Evolutionary conservation across 257 asterid species (phyloP), one percentile per base, ranked within the genome.

Genomic region (Nicotiana noctiflora): DNA sequence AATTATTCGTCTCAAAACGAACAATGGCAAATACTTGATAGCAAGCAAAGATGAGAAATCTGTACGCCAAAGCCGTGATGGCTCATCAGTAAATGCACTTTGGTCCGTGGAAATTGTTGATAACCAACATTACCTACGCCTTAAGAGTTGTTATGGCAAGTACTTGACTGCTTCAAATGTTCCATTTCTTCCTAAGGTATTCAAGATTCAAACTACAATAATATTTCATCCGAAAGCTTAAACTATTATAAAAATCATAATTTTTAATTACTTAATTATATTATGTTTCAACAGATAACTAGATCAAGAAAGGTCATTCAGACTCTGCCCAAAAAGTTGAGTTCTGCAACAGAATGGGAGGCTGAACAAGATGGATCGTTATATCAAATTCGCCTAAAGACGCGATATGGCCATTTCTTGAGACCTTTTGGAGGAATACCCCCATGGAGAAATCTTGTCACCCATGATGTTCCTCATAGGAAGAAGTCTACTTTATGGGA

Each of bases 21-120:
- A 90, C 81, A 97, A 90, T 84, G 88, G 91, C 68, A 95, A 93
- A 81, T 95, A 82, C 82, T 75, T 95, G 11, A 65, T 88, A 10
- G 99, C 99, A 8, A 91, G 92, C 53, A 80, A 87, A 10, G 97
- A 95, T 67, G 86, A 89, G 37, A 92, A 88, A 77, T 84, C 84
- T 8, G 97, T 95, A 44, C 29, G 81, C 83, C 98, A 92, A 34
- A 93, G 88, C 13, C 95, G 97, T 1, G 78, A 85, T 2, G 93
- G 93, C 44, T 53, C 94, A 3, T 51, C 88, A 19, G 82, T 55
- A 25, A 67, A 86, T 13, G 93, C 89, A 31, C 83, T 76, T 80
- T 95, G 99, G 99, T 52, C 83, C 4, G 97, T 95, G 0, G 99
- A 93, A 83, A 85, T 90, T 60, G 93, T 93, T 19, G 91, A 89